Base-by-base conservation (phyloP, 225 moss, liverwort and hornwort genomes). In the Asterella californica region DNA sequence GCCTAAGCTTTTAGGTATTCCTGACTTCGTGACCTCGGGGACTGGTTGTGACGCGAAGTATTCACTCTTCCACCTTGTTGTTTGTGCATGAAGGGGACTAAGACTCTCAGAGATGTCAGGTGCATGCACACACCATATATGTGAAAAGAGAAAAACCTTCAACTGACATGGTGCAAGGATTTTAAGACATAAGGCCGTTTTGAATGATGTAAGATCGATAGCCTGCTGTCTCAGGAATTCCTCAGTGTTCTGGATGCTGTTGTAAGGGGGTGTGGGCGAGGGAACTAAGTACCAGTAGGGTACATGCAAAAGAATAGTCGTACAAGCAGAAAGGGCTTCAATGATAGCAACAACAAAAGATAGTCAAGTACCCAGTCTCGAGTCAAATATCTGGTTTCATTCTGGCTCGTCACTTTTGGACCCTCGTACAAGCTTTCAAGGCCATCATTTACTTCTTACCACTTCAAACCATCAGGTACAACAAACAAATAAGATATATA, bases 261-360 rank as follows among this genome's bases (percentile, higher is more conserved):
- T 74, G 74, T 49, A 49, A 50, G 74, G 19, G 29, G 49, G 52
- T 74, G 52, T 74, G 74, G 74, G 74, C 32, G 18, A 74, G 32
- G 74, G 32, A 71, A 71, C 46, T n/a, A 74, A 50, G 72, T 73
- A 73, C 72, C 50, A 73, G 49, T 29, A 53, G 30, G 52, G 74
- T 74, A 74, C 74, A 74, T 53, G 74, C 74, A 74, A 53, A 48
- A 53, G 29, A 74, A 74, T 49, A 74, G 73, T 74, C 74, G 52
- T 74, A 74, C 74, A 53, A 30, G 74, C 74, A 32, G 74, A 74
- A 74, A 74, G 27, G 72, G 52, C 52, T 30, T 74, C 52, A 74
- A 74, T 74, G 74, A 74, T 74, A 74, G 52, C 74, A 53, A 74
- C 50, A 74, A 52, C 74, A 53, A 74, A 52, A 67, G 69, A 70